A percentile compares a stretch with the other conserved stretches of the same genome.
Conservation (phyloP, 371 early-diverging fungal genomes). For the Polyrhizophydium stewartii region DNA sequence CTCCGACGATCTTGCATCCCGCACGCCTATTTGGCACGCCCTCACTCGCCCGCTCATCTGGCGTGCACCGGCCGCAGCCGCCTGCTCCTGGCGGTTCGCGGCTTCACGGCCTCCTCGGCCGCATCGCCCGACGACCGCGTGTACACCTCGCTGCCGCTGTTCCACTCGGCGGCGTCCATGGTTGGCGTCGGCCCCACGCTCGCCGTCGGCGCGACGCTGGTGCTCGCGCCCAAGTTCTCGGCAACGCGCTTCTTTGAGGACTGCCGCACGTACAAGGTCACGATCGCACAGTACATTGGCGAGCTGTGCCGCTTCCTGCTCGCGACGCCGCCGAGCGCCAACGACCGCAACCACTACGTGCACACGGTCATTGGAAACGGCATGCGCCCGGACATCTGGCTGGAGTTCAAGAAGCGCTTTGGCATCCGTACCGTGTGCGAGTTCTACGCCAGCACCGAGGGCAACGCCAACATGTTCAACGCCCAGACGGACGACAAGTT, state of each 20-base stretch:
- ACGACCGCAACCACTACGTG: constrained; percentile 42
- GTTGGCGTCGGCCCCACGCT: neutral
- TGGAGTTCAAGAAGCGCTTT: constrained; percentile 52
- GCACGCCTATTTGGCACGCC: too few relatives aligned
- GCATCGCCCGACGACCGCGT: constrained; percentile 10
- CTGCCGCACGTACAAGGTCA: constrained; percentile 5
- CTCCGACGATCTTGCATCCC: too few relatives aligned
- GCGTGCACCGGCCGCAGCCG: too few relatives aligned
- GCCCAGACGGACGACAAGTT: constrained; percentile 2
- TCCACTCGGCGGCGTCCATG: neutral
- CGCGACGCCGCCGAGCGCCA: constrained; percentile 39
- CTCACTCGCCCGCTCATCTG: too few relatives aligned
- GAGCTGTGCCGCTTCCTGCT: constrained; percentile 66
- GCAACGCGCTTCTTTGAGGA: constrained; percentile 19
- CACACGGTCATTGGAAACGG: constrained; percentile 63
- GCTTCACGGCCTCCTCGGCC: too few relatives aligned
- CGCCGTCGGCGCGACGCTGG: constrained; percentile 12
- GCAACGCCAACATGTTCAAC: constrained; percentile 3
- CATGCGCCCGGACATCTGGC: constrained; percentile 68
- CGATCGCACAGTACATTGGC: constrained; percentile 49
- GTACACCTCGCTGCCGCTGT: constrained; percentile 13
- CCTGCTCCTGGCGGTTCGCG: too few relatives aligned
- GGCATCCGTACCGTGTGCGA: constrained; percentile 47
- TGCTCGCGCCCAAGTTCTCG: constrained; percentile 23
- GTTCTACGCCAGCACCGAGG: constrained; percentile 56